Evolutionary conservation across 192 early-diverging fungal genomes (phyloP).

Genomic region (Backusella morwellensis): DNA sequence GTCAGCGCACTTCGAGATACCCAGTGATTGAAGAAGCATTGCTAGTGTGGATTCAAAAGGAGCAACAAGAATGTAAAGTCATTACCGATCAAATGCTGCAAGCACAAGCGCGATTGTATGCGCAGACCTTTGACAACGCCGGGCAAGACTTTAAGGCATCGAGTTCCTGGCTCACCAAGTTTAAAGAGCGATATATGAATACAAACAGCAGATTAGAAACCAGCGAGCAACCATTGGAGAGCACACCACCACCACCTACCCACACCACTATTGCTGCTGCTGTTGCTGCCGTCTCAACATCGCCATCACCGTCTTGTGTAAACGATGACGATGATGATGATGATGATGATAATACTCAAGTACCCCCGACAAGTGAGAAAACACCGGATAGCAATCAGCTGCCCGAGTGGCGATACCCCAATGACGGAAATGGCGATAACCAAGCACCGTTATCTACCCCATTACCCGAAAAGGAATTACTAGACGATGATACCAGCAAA

Average conservation of each 20-base stretch:
- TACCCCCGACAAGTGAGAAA: background rate
- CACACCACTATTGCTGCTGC: background rate
- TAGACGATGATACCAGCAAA: background rate
- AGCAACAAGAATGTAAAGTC: background rate
- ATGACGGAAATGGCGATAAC: background rate
- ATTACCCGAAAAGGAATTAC: background rate
- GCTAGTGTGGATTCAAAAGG: conserved; percentile 13
- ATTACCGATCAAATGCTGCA: conserved; percentile 22
- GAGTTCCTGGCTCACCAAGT: conserved; percentile 15
- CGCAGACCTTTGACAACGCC: background rate
- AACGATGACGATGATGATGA: too few species aligned
- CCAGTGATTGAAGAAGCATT: conserved; percentile 15
- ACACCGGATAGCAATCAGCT: background rate
- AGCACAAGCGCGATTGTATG: conserved; percentile 2
- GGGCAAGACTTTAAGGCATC: conserved; percentile 18
- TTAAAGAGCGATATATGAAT: conserved; percentile 15
- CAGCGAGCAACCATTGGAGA: too few species aligned
- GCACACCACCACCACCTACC: background rate
- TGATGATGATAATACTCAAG: too few species aligned
- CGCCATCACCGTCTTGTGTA: too few species aligned
- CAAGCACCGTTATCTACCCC: background rate
- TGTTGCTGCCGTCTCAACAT: background rate
- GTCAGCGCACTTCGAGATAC: conserved; percentile 14
- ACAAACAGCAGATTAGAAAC: background rate
- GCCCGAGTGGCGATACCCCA: background rate